phyloP scores from a whole-genome alignment of 1,284 basidiomycete species.

The Anthracocystis panici-leucophaei region DNA sequence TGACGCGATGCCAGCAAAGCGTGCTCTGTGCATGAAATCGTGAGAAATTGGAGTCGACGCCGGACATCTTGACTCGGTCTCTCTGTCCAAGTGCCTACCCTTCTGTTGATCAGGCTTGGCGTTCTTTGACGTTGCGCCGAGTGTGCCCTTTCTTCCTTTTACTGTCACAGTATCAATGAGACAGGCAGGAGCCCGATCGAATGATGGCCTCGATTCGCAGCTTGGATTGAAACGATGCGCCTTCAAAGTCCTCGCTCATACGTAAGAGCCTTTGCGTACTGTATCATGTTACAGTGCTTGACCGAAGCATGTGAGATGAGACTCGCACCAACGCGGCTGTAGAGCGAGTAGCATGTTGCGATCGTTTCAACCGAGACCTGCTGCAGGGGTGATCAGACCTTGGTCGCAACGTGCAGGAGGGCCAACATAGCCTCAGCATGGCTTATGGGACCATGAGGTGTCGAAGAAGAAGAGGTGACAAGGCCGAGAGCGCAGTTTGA shows the following conservation, averaged over 20 bases:
- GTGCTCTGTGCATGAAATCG: slow-evolving; percentile 2
- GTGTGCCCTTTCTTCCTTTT: too few species aligned
- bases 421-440: not conserved
- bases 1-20: slow-evolving; percentile 8
- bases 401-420: not conserved
- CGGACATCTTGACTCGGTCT: not conserved
- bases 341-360: not conserved
- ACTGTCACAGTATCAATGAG: too few species aligned
- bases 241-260: too few species aligned
- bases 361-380: not conserved
- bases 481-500: too few species aligned
- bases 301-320: too few species aligned
- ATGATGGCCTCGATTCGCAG: too few species aligned
- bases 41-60: slow-evolving; percentile 1
- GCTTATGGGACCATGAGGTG: not conserved
- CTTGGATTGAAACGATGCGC: too few species aligned
- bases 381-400: not conserved
- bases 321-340: too few species aligned
- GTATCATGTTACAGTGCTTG: too few species aligned
- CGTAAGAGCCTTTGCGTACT: too few species aligned
- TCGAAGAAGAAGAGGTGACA: not conserved
- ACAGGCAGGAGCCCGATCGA: not conserved
- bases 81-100: not conserved
- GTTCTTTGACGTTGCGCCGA: not conserved
- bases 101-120: not conserved